A percentile compares a stretch with the other conserved stretches of the same genome.
These are phyloP conservation scores for Penicillium silybi DNA, from an alignment of 495 filamentous ascomycete genomes.

Conservation along the genomic window DNA sequence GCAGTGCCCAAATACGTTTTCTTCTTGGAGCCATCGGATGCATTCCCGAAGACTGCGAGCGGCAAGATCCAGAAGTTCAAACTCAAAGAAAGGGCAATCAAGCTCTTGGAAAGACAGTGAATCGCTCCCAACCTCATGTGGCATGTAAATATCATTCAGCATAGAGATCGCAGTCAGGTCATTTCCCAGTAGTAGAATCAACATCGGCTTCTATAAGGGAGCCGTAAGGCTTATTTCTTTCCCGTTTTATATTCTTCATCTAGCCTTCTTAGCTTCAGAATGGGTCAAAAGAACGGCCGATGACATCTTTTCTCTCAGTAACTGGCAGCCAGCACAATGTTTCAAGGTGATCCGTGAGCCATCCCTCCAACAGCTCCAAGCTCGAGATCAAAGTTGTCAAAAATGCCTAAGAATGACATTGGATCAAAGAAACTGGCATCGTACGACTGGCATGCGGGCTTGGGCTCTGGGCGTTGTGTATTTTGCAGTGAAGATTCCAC, in stretches of 20 bases:
- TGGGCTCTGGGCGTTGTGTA: background rate
- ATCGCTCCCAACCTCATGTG: background rate
- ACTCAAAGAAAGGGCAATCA: constrained; percentile 61
- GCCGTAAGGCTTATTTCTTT: too few species aligned
- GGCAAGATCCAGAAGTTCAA: constrained; percentile 98
- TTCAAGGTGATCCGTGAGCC: background rate
- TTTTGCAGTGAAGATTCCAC: too few species aligned
- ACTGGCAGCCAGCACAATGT: too few species aligned
- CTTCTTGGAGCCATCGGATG: constrained; percentile 54
- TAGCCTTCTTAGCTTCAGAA: too few species aligned
- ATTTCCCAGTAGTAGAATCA: too few species aligned
- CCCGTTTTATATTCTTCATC: too few species aligned
- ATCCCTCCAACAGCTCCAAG: background rate
- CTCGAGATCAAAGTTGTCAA: constrained; percentile 2
- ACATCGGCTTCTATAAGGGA: too few species aligned
- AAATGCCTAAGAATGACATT: background rate
- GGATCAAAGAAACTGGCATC: background rate
- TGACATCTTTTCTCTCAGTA: too few species aligned
- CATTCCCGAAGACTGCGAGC: constrained; percentile 89
- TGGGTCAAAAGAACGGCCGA: too few species aligned
- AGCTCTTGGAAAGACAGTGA: constrained; percentile 26
- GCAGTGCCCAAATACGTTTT: constrained; percentile 85
- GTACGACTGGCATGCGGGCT: background rate
- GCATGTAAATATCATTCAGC: background rate
- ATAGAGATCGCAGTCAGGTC: too few species aligned